Conservation (phyloP, 257 asterid genomes). For the Ajuga chamaepitys region DNA sequence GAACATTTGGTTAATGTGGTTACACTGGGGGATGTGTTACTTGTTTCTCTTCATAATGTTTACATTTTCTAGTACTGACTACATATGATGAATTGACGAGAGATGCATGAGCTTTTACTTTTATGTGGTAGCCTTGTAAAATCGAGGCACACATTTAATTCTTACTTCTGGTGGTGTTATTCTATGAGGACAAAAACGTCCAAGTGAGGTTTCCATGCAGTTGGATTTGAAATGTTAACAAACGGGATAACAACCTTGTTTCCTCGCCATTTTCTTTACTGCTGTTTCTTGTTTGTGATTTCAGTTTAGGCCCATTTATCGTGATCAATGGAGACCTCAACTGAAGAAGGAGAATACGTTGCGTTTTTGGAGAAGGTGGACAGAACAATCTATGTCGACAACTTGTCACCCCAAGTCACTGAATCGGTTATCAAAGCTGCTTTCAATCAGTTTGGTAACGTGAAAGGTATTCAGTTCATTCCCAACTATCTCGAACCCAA, state of each 20-base stretch:
- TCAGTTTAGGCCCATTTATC: not conserved
- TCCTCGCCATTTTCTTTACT: not conserved
- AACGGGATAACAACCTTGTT: no score
- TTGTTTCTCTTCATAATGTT: no score
- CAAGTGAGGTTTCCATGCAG: no score
- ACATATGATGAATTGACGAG: no score
- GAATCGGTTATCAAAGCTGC: constrained; percentile 56
- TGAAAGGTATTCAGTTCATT: constrained; percentile 46
- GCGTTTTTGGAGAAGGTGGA: constrained; percentile 60
- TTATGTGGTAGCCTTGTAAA: not conserved
- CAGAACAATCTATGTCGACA: constrained; percentile 55
- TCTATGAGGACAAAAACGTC: no score
- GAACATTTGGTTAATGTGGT: no score
- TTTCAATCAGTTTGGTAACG: constrained; percentile 64
- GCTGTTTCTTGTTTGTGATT: constrained; percentile 6
- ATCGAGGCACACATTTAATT: not conserved
- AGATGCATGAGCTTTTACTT: not conserved
- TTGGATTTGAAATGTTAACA: not conserved
- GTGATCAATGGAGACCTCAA: constrained; percentile 10
- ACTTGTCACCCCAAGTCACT: constrained; percentile 55
- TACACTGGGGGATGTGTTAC: no score
- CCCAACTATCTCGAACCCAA: constrained; percentile 43
- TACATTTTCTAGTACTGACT: no score
- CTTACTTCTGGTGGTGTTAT: not conserved
- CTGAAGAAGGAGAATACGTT: constrained; percentile 39